These are phyloP conservation scores for Saraca asoca DNA, from an alignment of 331 rosid genomes.

Conservation along the genomic window DNA sequence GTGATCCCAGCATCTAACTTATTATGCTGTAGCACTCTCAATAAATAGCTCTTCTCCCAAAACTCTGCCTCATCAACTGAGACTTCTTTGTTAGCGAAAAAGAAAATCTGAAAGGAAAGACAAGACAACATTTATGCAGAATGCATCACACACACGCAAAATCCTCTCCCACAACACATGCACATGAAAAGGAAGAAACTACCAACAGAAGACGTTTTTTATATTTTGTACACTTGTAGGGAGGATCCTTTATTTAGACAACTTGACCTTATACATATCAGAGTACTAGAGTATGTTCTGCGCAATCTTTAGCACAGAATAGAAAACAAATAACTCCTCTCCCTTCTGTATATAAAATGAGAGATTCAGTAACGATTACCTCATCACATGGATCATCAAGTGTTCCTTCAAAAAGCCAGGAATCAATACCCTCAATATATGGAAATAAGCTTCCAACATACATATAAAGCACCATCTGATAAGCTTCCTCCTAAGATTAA, in stretches of 20 bases:
- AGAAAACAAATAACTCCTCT: slow-evolving; percentile 24
- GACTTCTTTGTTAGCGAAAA: slow-evolving; percentile 66
- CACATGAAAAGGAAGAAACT: no score
- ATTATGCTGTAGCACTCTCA: slow-evolving; percentile 50
- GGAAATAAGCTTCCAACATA: slow-evolving; percentile 89
- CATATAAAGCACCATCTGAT: slow-evolving; percentile 78
- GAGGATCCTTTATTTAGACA: slow-evolving; percentile 22
- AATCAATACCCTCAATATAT: slow-evolving; percentile 88
- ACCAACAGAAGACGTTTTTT: background rate
- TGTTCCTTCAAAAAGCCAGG: slow-evolving; percentile 98
- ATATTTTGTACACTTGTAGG: slow-evolving; percentile 18
- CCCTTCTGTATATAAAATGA: slow-evolving; percentile 19
- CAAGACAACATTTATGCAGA: slow-evolving; percentile 29
- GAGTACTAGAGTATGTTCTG: slow-evolving; percentile 16
- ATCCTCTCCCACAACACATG: background rate
- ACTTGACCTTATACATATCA: background rate
- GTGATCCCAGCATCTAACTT: slow-evolving; percentile 47
- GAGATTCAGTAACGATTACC: slow-evolving; percentile 53
- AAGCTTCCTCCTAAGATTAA: slow-evolving; percentile 77
- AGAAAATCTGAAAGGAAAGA: slow-evolving; percentile 69
- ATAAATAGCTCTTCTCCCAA: slow-evolving; percentile 94
- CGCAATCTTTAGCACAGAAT: slow-evolving; percentile 7
- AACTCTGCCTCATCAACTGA: slow-evolving; percentile 82
- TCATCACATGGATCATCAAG: slow-evolving; percentile 93
- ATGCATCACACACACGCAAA: slow-evolving; percentile 24